Conservation (phyloP, 2,329 filamentous ascomycete genomes). For the Alternaria ethzedia region DNA sequence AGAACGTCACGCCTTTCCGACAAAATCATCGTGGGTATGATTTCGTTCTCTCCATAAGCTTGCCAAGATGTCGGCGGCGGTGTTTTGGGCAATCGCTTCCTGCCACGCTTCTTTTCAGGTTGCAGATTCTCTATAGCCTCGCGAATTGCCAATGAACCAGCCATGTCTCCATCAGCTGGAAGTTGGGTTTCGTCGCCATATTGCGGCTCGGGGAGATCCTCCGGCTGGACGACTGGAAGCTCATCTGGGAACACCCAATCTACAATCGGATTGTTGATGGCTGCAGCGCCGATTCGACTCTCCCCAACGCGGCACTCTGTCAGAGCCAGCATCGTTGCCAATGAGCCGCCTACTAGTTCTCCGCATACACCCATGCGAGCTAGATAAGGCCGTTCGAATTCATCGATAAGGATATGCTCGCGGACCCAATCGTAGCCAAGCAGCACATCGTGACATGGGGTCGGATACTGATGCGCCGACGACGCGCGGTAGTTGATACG, state of each 20-base stretch:
- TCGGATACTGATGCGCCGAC: constrained; percentile 49
- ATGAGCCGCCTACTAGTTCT: constrained; percentile 55
- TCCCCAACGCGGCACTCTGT: constrained; percentile 55
- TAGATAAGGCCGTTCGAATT: constrained; percentile 25
- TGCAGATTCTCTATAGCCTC: constrained; percentile 11
- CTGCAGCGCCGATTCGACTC: constrained; percentile 53
- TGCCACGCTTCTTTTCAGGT: constrained; percentile 9
- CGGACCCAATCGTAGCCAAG: constrained; percentile 57
- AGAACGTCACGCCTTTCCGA: constrained; percentile 44
- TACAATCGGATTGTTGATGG: constrained; percentile 55
- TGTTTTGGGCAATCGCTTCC: constrained; percentile 27
- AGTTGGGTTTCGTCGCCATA: constrained; percentile 39
- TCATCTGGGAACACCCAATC: constrained; percentile 56
- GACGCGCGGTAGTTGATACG: constrained; percentile 55
- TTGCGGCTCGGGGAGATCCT: constrained; percentile 38
- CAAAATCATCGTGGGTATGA: constrained; percentile 39
- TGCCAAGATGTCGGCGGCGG: constrained; percentile 37
- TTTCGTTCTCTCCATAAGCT: constrained; percentile 27
- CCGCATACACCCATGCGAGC: constrained; percentile 54
- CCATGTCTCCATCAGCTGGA: constrained; percentile 38
- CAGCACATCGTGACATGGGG: constrained; percentile 56
- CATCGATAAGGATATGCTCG: constrained; percentile 43
- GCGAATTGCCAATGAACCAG: constrained; percentile 17
- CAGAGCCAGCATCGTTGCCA: constrained; percentile 57
- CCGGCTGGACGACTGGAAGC: constrained; percentile 24